These are phyloP conservation scores for Peziza echinospora DNA, from an alignment of 495 filamentous ascomycete species.

Conservation along the genomic window DNA sequence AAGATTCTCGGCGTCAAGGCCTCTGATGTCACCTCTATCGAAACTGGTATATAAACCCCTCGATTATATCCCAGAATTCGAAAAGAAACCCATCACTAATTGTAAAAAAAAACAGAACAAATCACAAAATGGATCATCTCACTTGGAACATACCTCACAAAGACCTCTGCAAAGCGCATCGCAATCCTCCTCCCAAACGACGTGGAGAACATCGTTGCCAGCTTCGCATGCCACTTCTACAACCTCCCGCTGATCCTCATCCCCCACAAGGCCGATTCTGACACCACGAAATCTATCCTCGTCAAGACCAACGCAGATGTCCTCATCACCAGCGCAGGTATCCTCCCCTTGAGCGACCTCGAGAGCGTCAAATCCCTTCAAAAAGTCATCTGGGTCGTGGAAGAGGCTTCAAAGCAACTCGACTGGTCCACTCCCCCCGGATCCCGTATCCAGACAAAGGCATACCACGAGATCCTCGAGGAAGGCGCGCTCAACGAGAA, in stretches of 20 bases:
- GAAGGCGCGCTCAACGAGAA: neutral
- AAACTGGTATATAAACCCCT: too few relatives aligned
- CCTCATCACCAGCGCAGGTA: conserved; percentile 68
- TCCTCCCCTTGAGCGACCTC: conserved; percentile 56
- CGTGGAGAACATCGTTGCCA: conserved; percentile 50
- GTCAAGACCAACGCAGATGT: conserved; percentile 49
- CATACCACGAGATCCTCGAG: conserved; percentile 14
- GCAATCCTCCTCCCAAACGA: conserved; percentile 88
- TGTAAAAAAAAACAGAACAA: conserved; percentile 26
- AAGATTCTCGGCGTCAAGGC: conserved; percentile 67
- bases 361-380: conserved; percentile 45
- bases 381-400: conserved; percentile 81
- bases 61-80: too few relatives aligned
- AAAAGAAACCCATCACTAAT: conserved; percentile 9
- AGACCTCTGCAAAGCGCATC: conserved; percentile 47
- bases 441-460: conserved; percentile 8
- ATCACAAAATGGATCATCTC: conserved; percentile 72
- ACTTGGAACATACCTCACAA: conserved; percentile 49
- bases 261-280: conserved; percentile 44
- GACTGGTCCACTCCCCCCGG: conserved; percentile 33
- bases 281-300: conserved; percentile 45
- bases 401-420: conserved; percentile 76
- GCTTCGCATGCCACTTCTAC: conserved; percentile 57
- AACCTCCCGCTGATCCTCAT: conserved; percentile 57
- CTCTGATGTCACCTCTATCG: conserved; percentile 41